These are phyloP conservation scores for Ophioceras dolichostomum DNA, from an alignment of 2,329 filamentous ascomycete species.

Conservation along the genomic window DNA sequence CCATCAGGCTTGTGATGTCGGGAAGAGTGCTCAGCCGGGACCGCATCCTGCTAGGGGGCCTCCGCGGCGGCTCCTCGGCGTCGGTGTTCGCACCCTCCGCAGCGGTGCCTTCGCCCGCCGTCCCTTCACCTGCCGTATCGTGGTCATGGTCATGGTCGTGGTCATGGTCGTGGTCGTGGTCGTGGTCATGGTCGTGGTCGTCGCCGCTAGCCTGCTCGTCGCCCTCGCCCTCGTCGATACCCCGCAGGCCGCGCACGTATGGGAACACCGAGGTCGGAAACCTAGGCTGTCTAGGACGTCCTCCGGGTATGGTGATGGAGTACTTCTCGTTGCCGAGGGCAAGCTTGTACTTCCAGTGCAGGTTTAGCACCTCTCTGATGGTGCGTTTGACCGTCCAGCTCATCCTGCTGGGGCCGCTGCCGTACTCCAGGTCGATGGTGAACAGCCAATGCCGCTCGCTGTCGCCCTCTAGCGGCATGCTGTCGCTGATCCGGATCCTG, in stretches of 20 bases:
- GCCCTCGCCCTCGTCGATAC: constrained; percentile 69
- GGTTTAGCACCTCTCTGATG: constrained; percentile 78
- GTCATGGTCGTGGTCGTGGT: neutral
- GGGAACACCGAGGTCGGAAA: constrained; percentile 87
- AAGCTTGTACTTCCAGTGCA: constrained; percentile 89
- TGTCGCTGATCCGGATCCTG: constrained; percentile 77
- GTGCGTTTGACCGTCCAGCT: constrained; percentile 87
- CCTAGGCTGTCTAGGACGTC: constrained; percentile 68
- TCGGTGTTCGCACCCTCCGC: constrained; percentile 41
- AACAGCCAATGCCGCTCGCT: constrained; percentile 71
- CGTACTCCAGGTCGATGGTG: constrained; percentile 88
- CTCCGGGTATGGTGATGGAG: constrained; percentile 55
- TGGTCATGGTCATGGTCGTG: neutral
- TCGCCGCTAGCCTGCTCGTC: constrained; percentile 22
- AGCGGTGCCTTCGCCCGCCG: constrained; percentile 28
- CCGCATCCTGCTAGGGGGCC: neutral
- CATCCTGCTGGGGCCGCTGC: constrained; percentile 91
- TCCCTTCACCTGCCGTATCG: constrained; percentile 24
- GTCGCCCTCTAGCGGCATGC: constrained; percentile 50
- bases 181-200: neutral
- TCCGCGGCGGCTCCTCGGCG: constrained; percentile 39
- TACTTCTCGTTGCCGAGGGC: constrained; percentile 76
- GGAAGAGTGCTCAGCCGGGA: neutral
- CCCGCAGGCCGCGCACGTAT: constrained; percentile 71
- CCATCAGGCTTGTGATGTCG: neutral